These are phyloP conservation scores for Boletus smithii DNA, from an alignment of 1,284 basidiomycete genomes.

Conservation along the genomic window DNA sequence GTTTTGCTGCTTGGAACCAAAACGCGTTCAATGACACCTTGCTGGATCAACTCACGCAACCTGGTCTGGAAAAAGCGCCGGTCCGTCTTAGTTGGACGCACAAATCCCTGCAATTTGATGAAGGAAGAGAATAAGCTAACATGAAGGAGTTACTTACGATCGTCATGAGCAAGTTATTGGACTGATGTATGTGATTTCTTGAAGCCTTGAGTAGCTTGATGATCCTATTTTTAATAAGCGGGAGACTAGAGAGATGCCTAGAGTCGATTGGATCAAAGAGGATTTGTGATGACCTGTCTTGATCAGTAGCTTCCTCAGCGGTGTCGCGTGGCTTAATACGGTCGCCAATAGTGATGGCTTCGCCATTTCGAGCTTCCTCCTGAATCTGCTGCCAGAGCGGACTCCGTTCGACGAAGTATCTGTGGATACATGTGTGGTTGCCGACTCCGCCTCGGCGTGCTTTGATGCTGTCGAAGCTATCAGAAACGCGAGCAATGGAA, in stretches of 20 bases:
- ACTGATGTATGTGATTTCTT: constrained; percentile 61
- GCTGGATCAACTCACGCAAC: constrained; percentile 64
- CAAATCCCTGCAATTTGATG: constrained; percentile 54
- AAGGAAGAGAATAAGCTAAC: not conserved
- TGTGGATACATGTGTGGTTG: constrained; percentile 72
- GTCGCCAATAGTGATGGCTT: constrained; percentile 21
- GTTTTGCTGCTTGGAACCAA: constrained; percentile 54
- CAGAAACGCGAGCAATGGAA: constrained; percentile 2
- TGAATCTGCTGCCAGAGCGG: constrained; percentile 68
- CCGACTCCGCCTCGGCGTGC: constrained; percentile 73
- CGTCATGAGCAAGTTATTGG: constrained; percentile 65
- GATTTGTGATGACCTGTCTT: constrained; percentile 32
- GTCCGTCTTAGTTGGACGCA: constrained; percentile 66
- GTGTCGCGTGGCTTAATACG: constrained; percentile 27
- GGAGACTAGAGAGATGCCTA: constrained; percentile 69
- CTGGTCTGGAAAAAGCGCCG: constrained; percentile 74
- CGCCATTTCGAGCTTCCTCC: constrained; percentile 49
- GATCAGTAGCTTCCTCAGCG: constrained; percentile 29
- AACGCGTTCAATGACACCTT: constrained; percentile 71
- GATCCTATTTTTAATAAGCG: constrained; percentile 62
- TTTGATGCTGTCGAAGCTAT: constrained; percentile 52
- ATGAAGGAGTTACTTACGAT: constrained; percentile 47
- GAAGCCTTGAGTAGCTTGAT: constrained; percentile 66
- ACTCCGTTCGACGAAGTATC: constrained; percentile 71
- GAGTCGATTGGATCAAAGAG: constrained; percentile 71